These are phyloP conservation scores for Cucurbita moschata DNA, from an alignment of 306 rosid genomes.

Conservation along the genomic window DNA sequence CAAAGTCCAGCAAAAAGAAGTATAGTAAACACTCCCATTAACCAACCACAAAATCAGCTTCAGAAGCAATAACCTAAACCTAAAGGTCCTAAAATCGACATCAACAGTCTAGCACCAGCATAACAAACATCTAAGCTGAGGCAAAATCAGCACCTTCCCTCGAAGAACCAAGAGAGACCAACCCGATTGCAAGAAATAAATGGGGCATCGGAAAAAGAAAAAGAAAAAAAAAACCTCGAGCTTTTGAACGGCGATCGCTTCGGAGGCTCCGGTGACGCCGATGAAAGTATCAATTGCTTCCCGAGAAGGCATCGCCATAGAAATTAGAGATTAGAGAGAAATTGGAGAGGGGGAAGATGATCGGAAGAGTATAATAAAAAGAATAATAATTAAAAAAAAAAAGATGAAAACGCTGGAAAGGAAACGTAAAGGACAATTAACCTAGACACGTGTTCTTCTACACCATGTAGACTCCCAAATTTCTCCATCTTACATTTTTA, in stretches of 20 bases:
- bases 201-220: neutral
- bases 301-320: constrained; percentile 74
- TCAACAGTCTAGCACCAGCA: neutral
- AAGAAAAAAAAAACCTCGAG: constrained; percentile 34
- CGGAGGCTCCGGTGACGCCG: constrained; percentile 57
- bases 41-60: neutral
- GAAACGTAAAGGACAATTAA: constrained; percentile 8
- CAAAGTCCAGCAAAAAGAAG: neutral
- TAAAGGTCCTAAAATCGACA: neutral
- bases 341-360: neutral
- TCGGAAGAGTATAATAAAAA: neutral
- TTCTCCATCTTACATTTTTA: too few relatives aligned
- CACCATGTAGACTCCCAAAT: neutral
- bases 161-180: neutral
- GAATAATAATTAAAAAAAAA: neutral
- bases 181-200: neutral
- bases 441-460: constrained; percentile 8
- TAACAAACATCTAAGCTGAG: neutral
- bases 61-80: constrained; percentile 1
- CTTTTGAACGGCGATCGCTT: constrained; percentile 43
- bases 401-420: neutral
- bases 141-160: neutral
- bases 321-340: constrained; percentile 27
- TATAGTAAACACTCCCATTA: neutral
- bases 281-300: constrained; percentile 70